phyloP scores from a whole-genome alignment of 495 filamentous ascomycete genomes.

The Immersiella caudata region DNA sequence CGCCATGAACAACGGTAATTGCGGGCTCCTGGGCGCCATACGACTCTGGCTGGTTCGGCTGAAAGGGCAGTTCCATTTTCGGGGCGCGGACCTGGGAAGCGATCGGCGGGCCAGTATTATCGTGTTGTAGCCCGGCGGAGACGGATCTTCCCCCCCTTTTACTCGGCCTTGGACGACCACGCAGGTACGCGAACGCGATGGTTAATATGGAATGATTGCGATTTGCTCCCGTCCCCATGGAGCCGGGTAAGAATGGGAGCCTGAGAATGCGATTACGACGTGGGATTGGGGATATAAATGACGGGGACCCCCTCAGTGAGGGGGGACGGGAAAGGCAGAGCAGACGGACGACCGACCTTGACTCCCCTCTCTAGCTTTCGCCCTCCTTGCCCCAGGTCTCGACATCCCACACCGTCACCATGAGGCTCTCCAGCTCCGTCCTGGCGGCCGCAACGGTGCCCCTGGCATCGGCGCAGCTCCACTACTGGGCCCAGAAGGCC shows the following conservation, averaged over 20 bases:
- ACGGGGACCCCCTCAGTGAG: neutral
- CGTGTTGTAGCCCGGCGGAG: no score
- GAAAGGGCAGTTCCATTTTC: conserved; percentile 18
- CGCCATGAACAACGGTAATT: conserved; percentile 3
- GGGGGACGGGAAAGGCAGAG: no score
- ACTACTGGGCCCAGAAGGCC: conserved; percentile 43
- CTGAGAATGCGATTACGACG: neutral
- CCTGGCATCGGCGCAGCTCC: conserved; percentile 36
- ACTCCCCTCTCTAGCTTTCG: neutral
- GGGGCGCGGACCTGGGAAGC: conserved; percentile 16
- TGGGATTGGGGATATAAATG: neutral
- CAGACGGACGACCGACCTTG: neutral
- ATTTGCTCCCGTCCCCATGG: conserved; percentile 22
- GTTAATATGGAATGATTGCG: conserved; percentile 21
- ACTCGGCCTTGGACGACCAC: neutral
- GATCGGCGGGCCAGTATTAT: no score
- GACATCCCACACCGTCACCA: neutral
- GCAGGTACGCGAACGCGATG: neutral
- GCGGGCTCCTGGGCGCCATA: conserved; percentile 3
- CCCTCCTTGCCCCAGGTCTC: neutral
- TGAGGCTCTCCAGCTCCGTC: conserved; percentile 17
- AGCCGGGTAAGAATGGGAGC: conserved; percentile 19
- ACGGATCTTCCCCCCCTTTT: neutral
- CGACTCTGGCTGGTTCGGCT: conserved; percentile 18
- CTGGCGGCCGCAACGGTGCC: conserved; percentile 19